These are phyloP conservation scores for Xylariaceae sp. DNA, from an alignment of 2,329 filamentous ascomycete species.

Conservation along the genomic window DNA sequence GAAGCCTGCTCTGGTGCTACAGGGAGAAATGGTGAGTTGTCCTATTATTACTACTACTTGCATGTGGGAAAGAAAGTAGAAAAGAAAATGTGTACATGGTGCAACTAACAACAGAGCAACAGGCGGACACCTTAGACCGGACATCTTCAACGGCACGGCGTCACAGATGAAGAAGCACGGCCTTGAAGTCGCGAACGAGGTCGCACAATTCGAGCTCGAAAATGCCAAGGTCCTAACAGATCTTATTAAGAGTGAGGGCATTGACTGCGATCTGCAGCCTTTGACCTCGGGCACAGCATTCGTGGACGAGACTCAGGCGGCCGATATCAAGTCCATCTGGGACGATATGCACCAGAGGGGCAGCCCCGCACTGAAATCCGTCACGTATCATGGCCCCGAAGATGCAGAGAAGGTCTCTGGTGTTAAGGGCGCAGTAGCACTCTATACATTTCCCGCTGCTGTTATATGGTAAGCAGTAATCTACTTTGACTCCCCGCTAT, in stretches of 20 bases:
- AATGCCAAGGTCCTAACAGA: slow-evolving; percentile 36
- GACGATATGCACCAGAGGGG: slow-evolving; percentile 35
- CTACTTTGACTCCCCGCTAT: not conserved
- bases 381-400: slow-evolving; percentile 28
- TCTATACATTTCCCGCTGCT: slow-evolving; percentile 40
- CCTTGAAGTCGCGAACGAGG: slow-evolving; percentile 37
- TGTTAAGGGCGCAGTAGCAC: slow-evolving; percentile 42
- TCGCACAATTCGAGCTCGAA: slow-evolving; percentile 38
- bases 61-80: no score
- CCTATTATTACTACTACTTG: not conserved
- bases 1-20: slow-evolving; percentile 40
- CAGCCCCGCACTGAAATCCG: slow-evolving; percentile 32
- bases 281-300: slow-evolving; percentile 36
- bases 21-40: slow-evolving; percentile 34
- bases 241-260: slow-evolving; percentile 39
- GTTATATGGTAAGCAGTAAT: slow-evolving; percentile 31
- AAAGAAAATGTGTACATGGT: no score
- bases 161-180: slow-evolving; percentile 32
- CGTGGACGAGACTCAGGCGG: slow-evolving; percentile 38
- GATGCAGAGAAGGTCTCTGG: slow-evolving; percentile 38
- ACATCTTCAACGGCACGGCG: slow-evolving; percentile 31
- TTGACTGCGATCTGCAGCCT: slow-evolving; percentile 43
- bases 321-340: slow-evolving; percentile 38
- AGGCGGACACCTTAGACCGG: slow-evolving; percentile 37
- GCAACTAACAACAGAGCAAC: not conserved